Base-by-base conservation (phyloP, 805 yeast species). In the Wickerhamiella qilinensis region DNA sequence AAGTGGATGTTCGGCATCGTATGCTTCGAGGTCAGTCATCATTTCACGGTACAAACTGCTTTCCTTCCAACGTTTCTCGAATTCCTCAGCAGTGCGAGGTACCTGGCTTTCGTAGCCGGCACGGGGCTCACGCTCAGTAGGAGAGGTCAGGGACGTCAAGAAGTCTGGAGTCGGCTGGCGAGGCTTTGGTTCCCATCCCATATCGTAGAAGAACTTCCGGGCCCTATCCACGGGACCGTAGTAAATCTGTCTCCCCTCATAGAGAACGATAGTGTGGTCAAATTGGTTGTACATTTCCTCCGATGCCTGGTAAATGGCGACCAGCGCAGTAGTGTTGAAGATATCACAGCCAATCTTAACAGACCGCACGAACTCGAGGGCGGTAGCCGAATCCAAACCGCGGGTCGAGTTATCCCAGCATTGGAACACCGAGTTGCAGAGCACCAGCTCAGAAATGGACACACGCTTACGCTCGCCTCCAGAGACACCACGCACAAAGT, bases 391-490 rank as follows among this genome's bases (percentile, higher is more conserved):
- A 59, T 81, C 93, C 43, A 82, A 64, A 49, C 93, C 93, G 62
- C 91, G 71, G 4, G 93, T 82, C 3, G 88, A 77, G 51, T 82
- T 81, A 62, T 81, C 85, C 73, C 81, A 77, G 56, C 79, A 72
- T 44, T 69, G 75, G 37, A 77, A 62, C 34, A 69, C 60, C 24
- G 82, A 77, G 24, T 75, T 71, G 36, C 75, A 65, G 36, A 77
- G 68, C 36, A 77, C 60, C 1, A 80, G 81, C 57, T 81, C 93
- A 9, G 84, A 83, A 50, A 81, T 75, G 11, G 88, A 77, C 3
- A 81, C 86, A 62, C 93, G 71, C 58, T 79, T 79, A 47, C 91
- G 64, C 59, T 81, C 91, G 64, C 91, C 91, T 50, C 93, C 86
- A 38, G 88, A 75, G 31, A 77, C 80, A 60, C 84, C 81, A 54